Conservation (phyloP, 2,329 filamentous ascomycete genomes). For the Davidsoniella eucalypti region DNA sequence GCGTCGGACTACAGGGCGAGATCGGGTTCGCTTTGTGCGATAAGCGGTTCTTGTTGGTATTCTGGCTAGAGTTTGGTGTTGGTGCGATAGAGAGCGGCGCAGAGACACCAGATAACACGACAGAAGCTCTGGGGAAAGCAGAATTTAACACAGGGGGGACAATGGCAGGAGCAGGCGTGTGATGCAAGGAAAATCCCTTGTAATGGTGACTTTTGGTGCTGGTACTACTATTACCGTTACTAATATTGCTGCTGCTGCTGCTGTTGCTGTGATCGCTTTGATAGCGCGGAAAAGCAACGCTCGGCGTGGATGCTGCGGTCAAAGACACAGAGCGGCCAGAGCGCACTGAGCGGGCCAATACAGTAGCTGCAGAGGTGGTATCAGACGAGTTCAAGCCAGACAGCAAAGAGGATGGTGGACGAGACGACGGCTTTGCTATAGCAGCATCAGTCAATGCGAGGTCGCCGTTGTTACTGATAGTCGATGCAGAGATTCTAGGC, state of each 20-base stretch:
- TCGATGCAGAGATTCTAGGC: too few relatives aligned
- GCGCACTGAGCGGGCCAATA: background rate
- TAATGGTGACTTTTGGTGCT: too few relatives aligned
- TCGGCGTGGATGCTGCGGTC: conserved; percentile 1
- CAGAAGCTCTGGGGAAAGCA: background rate
- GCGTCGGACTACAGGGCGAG: background rate
- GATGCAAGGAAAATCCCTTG: background rate
- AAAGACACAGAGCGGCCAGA: conserved; percentile 10
- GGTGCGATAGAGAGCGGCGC: background rate
- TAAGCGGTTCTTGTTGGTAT: too few relatives aligned
- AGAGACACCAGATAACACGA: background rate
- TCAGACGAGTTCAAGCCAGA: too few relatives aligned
- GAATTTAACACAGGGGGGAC: background rate
- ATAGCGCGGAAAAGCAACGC: background rate
- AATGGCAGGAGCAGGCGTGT: background rate
- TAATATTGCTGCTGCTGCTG: background rate
- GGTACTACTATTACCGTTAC: too few relatives aligned
- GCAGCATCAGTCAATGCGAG: too few relatives aligned
- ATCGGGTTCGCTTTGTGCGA: background rate
- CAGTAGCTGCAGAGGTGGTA: background rate
- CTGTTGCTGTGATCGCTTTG: conserved; percentile 1
- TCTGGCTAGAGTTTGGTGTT: background rate
- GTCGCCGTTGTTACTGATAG: too few relatives aligned
- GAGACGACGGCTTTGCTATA: too few relatives aligned
- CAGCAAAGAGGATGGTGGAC: too few relatives aligned